Evolutionary conservation across 345 rosid genomes (phyloP), one percentile per base, ranked within the genome.

Genomic region (Gossypium longicalyx): DNA sequence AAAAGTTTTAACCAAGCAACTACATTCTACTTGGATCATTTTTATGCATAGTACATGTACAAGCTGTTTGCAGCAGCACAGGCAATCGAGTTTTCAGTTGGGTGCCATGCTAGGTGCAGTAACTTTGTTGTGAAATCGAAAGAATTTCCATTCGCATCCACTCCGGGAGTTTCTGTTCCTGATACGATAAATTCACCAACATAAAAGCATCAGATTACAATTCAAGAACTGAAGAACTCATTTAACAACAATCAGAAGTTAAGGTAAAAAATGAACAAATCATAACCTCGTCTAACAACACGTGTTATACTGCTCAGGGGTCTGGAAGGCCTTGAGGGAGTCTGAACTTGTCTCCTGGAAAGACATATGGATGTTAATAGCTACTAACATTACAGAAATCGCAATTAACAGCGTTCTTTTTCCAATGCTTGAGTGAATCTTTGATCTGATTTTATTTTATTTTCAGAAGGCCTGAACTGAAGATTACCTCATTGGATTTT

Each of bases 1-100:
- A 82, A 76, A 59, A 63, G 79, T 27, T 57, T 75, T 71, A 74
- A 81, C 81, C 79, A 61, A 77, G 76, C 83, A 77, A 79, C 71
- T 68, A 73, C 67, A 63, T 72, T 22, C 34, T 78, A 74, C 77
- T 76, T 64, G 74, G 71, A 78, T 73, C 76, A 38, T 70, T 72
- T 79, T 87, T 85, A 95, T 65, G 97, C 98, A 82, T 87, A 95
- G 82, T 95, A 95, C 99, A 95, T 93, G 90, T 95, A 95, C 89
- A 95, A 83, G 89, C 99, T 95, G 90, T 95, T 95, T 81, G 98
- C 94, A 71, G 99, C 99, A 63, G 99, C 99, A 85, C 99, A 95
- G 77, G 99, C 99, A 57, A 95, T 89, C 17, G 98, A 88, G 77
- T 93, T 93, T 80, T 95, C 98, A 1, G 89, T 83, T 12, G 99